Base-by-base conservation (phyloP, 75 land plant species). In the Ceratopteris richardii region DNA sequence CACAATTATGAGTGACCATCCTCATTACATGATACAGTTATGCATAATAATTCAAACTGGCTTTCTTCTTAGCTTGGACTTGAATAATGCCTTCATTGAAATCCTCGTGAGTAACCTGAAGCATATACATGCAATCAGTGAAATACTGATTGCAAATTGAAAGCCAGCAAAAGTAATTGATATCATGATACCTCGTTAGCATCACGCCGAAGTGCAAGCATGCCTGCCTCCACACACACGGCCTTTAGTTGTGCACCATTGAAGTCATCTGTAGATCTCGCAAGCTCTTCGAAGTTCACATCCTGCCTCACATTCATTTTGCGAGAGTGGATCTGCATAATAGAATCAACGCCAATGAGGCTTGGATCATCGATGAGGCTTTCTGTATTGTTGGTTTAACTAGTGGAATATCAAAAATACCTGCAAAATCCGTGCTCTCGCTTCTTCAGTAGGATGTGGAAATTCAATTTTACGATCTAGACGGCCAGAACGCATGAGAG, bases 251-350 rank as follows among this genome's bases (percentile, higher is more conserved):
- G 98, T 44, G 98, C 98, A 13, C 98, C 98, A 64, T 93, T 93
- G 68, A 93, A 93, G 58, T 93, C 98, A 70, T 93, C 98, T 9
- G 98, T 93, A 4, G 98, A 93, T 0, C 98, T 87, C 57, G 98
- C 98, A 36, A 93, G 66, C 70, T 93, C 98, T 68, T 93, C 98
- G 70, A 93, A 93, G 61, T 93, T 93, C n/a, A 93, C 98, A 72
- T 86, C 98, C 31, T 87, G 82, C 23, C 87, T 57, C 24, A 93
- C 90, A 59, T 74, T 93, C 98, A 93, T 93, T 51, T 93, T 93
- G 41, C 98, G 80, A 21, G 98, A 93, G 57, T 93, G 98, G 36
- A 93, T 93, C 98, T 93, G 73, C 62, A 78, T 19, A 1, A 30
- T 16, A 6, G 51, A 11, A 52, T 1, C 54, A 52, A 52, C 25